Evolutionary conservation across 2,329 filamentous ascomycete species (phyloP), one percentile per base, ranked within the genome.

Genomic region (Pseudopyrenochaeta lycopersici): DNA sequence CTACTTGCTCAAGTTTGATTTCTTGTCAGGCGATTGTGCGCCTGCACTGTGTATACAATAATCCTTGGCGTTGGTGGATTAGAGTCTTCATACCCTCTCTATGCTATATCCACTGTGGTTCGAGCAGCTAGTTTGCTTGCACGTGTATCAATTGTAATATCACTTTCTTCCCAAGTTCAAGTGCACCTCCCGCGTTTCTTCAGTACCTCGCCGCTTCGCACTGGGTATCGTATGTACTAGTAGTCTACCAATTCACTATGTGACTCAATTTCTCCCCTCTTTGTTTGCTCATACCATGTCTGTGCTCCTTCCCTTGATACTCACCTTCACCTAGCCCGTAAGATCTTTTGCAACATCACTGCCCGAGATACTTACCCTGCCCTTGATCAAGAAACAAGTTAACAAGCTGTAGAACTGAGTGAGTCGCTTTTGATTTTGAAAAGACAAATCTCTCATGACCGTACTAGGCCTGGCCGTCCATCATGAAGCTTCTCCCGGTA

Each of bases 61-160:
- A 15, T 31, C 17, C 38, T 42, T 32, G 47, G 51, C 45, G 49
- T 53, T 51, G 45, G 47, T 11, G 43, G 39, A 10, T 18, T 30
- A 23, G 40, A 9, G 40, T 32, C 15, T 43, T 47, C 21, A 38
- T 33, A 53, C 54, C 39, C 51, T 55, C 54, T 35, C 43, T 51
- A 14, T 30, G 47, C 35, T 51, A 57, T 57, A 58, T 47, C 54
- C 54, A 41, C 31, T 30, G 21, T 20, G 48, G 27, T 50, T 32
- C 40, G 49, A 36, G 44, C 39, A 48, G 45, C 43, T 43, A 30
- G 23, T 51, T 46, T 14, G 20, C n/a, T 14, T 14, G 39, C 21
- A 43, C 42, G 21, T 42, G 47, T 51, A 51, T 18, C 46, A 35
- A 41, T 56, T 58, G 33, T 58, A 58, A 55, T 58, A 38, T 47